Conservation (phyloP, 192 early-diverging fungal species). For the Coemansia sp. region DNA sequence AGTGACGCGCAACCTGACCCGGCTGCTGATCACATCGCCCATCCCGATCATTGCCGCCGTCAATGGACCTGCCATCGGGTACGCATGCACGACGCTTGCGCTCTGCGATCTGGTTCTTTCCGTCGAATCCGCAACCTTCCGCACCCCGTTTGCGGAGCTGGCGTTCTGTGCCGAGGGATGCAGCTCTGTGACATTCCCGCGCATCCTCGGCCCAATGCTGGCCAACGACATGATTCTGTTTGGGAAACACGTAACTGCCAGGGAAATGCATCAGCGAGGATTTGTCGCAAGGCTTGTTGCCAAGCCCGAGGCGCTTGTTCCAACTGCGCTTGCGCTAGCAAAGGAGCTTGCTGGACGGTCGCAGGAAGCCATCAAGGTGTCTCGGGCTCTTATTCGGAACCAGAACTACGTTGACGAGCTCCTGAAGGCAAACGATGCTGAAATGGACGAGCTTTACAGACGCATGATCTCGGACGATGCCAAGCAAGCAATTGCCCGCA, state of each 20-base stretch:
- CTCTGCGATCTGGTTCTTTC: slow-evolving; percentile 72
- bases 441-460: slow-evolving; percentile 60
- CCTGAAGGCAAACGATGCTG: slow-evolving; percentile 53
- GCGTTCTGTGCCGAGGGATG: slow-evolving; percentile 74
- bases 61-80: slow-evolving; percentile 71
- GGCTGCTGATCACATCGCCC: slow-evolving; percentile 62
- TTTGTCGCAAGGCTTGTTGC: slow-evolving; percentile 58
- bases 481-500: slow-evolving; percentile 49
- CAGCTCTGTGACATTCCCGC: slow-evolving; percentile 66
- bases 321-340: slow-evolving; percentile 54
- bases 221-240: slow-evolving; percentile 74
- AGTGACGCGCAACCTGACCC: slow-evolving; percentile 37
- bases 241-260: slow-evolving; percentile 55
- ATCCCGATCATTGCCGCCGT: slow-evolving; percentile 69
- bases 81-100: slow-evolving; percentile 64
- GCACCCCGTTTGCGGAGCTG: slow-evolving; percentile 73
- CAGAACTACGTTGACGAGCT: slow-evolving; percentile 48
- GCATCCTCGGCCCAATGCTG: slow-evolving; percentile 60
- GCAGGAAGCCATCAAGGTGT: slow-evolving; percentile 57
- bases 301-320: slow-evolving; percentile 50
- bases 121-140: slow-evolving; percentile 62
- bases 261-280: slow-evolving; percentile 61
- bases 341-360: slow-evolving; percentile 57
- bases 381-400: slow-evolving; percentile 58
- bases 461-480: slow-evolving; percentile 59